Percentiles rank a stretch among this genome's conserved stretches.
phyloP scores from a whole-genome alignment of 805 yeast genomes.

The Maudiozyma serrabonitensis region DNA sequence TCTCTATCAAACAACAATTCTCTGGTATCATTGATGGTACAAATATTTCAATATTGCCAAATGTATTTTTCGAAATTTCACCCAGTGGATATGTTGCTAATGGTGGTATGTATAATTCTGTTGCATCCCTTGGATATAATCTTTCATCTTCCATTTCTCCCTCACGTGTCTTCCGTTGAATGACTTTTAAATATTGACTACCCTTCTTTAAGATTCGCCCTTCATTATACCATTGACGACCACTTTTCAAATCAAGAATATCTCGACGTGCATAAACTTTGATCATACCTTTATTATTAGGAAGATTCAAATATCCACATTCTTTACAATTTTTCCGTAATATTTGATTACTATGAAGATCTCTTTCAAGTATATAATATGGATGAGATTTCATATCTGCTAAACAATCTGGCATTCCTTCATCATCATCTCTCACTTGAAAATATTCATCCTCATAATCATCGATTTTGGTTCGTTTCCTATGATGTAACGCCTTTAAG shows the following conservation, averaged over 20 bases:
- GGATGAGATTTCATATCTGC: conserved; percentile 87
- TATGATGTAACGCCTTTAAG: conserved; percentile 17
- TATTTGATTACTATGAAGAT: conserved; percentile 63
- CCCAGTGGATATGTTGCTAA: conserved; percentile 49
- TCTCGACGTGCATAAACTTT: conserved; percentile 62
- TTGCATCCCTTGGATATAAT: conserved; percentile 70
- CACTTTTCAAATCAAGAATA: conserved; percentile 55
- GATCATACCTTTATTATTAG: conserved; percentile 30
- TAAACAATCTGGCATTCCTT: conserved; percentile 80
- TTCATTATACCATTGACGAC: conserved; percentile 76
- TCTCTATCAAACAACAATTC: conserved; percentile 56
- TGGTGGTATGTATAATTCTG: conserved; percentile 60
- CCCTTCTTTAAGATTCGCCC: conserved; percentile 74
- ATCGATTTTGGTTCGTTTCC: conserved; percentile 25
- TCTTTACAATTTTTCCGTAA: conserved; percentile 48
- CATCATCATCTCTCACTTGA: conserved; percentile 46
- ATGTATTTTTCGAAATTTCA: conserved; percentile 61
- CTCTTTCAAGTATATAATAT: conserved; percentile 66
- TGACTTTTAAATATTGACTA: conserved; percentile 47
- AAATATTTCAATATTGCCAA: conserved; percentile 77
- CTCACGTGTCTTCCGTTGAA: conserved; percentile 32
- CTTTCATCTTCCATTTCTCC: conserved; percentile 52
- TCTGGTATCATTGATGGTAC: conserved; percentile 72
- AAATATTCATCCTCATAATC: conserved; percentile 30
- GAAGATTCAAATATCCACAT: conserved; percentile 62